phyloP scores from a whole-genome alignment of 805 yeast genomes.

The Suhomyces sp. region DNA sequence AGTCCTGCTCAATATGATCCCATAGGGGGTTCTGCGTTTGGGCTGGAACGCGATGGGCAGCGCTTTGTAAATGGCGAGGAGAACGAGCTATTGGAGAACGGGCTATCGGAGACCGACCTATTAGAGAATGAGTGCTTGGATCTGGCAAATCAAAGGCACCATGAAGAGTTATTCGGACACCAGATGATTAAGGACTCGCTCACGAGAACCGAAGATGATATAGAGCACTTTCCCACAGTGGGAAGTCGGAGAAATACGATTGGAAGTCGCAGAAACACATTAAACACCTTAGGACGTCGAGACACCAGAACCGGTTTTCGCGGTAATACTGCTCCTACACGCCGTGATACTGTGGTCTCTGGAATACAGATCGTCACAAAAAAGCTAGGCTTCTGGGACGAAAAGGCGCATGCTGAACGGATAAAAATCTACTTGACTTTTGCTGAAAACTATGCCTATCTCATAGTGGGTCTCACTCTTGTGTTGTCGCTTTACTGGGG shows the following conservation, averaged over 20 bases:
- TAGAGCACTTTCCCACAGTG: not conserved
- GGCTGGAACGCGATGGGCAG: not conserved
- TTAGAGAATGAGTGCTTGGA: conserved; percentile 1
- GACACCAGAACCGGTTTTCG: not conserved
- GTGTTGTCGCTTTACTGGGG: conserved; percentile 35
- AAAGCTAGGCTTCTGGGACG: conserved; percentile 29
- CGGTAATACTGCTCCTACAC: not conserved
- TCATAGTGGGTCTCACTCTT: conserved; percentile 21
- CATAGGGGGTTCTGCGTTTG: not conserved
- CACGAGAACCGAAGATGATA: not conserved
- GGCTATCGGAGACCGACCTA: not conserved
- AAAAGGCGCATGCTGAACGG: conserved; percentile 23
- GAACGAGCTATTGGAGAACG: not conserved
- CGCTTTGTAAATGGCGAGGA: conserved; percentile 3
- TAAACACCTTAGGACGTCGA: not conserved
- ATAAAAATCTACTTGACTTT: conserved; percentile 20
- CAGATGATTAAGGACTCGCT: conserved; percentile 7
- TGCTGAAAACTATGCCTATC: conserved; percentile 20
- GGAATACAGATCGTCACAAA: conserved; percentile 18
- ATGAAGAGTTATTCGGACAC: conserved; percentile 13
- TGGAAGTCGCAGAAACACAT: conserved; percentile 7
- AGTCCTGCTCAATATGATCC: not conserved
- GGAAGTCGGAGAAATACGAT: not conserved
- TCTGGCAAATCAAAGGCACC: conserved; percentile 2
- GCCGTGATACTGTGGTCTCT: conserved; percentile 15